Evolutionary conservation across 2,329 filamentous ascomycete genomes (phyloP), one percentile per base, ranked within the genome.

Genomic region (Septoria linicola): DNA sequence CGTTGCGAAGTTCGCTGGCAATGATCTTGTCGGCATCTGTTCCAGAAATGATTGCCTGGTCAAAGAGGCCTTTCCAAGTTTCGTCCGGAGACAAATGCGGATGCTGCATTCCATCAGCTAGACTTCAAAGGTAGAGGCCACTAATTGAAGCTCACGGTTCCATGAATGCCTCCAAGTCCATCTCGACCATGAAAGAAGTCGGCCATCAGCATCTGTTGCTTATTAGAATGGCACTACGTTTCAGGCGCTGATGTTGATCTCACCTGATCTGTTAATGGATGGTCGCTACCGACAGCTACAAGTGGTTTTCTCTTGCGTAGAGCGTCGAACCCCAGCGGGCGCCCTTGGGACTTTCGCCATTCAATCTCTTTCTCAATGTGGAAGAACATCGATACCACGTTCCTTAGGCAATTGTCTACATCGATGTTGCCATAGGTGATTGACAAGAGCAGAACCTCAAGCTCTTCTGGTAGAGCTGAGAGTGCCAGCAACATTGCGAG

Each of bases 351-450:
- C 66, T 81, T 82, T 57, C 93, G 82, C 91, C 91, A 97, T 60
- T 82, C 79, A 61, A 89, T 78, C 73, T 99, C 93, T 67, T 89
- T 88, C 59, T 95, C 89, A 46, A 99, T 80, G 52, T 95, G 85
- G 64, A 96, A 86, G 74, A 99, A 97, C 55, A 97, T 77, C 19
- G 89, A 87, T 32, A 97, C 85, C 13, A 88, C 84, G 71, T 99
- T 99, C 43, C 87, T 84, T 43, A 96, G 78, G 64, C 90, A 96
- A 70, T 83, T 91, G 57, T 90, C 79, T 13, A 96, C 82, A 60
- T 91, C 84, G 17, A 97, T 88, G 67, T 99, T 99, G 50, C 93
- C 93, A 70, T 93, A 96, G 1, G 91, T 96, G 54, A 96, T 80
- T 1, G 90, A 95, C 50, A 99, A 78, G 70, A 97, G 80, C 40